phyloP scores from a whole-genome alignment of 1,139 yeast species.

The Suhomyces kunorum region DNA sequence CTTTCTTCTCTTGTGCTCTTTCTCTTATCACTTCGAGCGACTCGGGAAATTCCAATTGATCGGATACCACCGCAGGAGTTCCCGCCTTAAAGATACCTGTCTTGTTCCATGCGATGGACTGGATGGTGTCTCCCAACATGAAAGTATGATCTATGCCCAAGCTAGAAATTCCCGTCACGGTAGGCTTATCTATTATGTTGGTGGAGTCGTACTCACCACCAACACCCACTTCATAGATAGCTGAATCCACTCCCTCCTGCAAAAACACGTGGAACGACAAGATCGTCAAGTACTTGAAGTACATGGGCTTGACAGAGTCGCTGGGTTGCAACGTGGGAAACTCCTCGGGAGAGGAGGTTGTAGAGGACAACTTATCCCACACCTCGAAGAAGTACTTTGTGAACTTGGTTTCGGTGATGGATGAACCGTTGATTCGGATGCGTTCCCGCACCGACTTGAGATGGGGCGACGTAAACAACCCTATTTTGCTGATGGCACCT shows the following conservation, averaged over 20 bases:
- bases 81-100: conserved; percentile 84
- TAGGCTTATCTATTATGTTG: conserved; percentile 76
- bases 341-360: conserved; percentile 53
- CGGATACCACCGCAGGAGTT: conserved; percentile 65
- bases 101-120: conserved; percentile 94
- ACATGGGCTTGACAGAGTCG: conserved; percentile 79
- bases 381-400: conserved; percentile 90
- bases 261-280: conserved; percentile 88
- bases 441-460: conserved; percentile 91
- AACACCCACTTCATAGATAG: conserved; percentile 96
- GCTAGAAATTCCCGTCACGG: conserved; percentile 82
- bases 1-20: conserved; percentile 67
- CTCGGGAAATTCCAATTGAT: conserved; percentile 53
- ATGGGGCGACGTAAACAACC: conserved; percentile 94
- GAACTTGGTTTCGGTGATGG: conserved; percentile 77
- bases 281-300: conserved; percentile 86
- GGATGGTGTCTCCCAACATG: conserved; percentile 85
- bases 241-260: conserved; percentile 85
- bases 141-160: conserved; percentile 92
- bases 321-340: conserved; percentile 74
- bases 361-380: conserved; percentile 73
- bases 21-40: conserved; percentile 54
- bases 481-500: conserved; percentile 56
- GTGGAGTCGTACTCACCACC: conserved; percentile 98
- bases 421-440: conserved; percentile 82